Percentiles rank a stretch among this genome's conserved stretches.
phyloP scores from a whole-genome alignment of 345 rosid species.

The Abelmoschus esculentus region DNA sequence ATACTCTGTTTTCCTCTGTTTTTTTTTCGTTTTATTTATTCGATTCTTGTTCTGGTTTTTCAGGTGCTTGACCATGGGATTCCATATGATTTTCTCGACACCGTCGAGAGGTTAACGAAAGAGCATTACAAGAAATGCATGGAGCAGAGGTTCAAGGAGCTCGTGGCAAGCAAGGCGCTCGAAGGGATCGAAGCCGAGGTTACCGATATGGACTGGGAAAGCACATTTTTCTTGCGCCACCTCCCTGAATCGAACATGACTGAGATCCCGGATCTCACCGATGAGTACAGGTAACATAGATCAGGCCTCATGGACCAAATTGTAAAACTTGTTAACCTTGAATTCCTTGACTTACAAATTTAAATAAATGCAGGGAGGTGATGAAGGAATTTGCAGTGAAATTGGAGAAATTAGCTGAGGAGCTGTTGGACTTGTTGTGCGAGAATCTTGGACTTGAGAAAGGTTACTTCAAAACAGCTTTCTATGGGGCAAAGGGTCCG shows the following conservation, averaged over 20 bases:
- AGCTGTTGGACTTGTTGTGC: constrained; percentile 62
- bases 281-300: constrained; percentile 51
- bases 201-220: constrained; percentile 86
- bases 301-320: neutral
- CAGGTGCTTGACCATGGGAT: constrained; percentile 82
- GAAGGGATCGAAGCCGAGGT: constrained; percentile 56
- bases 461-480: constrained; percentile 64
- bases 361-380: constrained; percentile 33
- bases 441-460: constrained; percentile 80
- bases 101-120: constrained; percentile 62
- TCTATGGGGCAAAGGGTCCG: constrained; percentile 62
- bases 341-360: neutral
- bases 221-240: constrained; percentile 68
- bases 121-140: constrained; percentile 75
- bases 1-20: neutral
- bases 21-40: neutral
- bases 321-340: neutral
- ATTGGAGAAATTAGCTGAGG: constrained; percentile 78
- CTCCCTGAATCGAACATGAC: constrained; percentile 61
- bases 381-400: constrained; percentile 69
- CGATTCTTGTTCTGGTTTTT: neutral
- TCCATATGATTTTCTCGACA: constrained; percentile 56
- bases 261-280: constrained; percentile 64
- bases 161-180: constrained; percentile 54
- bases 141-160: constrained; percentile 80